Percentiles rank a stretch among this genome's conserved stretches.
These are phyloP conservation scores for Tricholoma saponaceum DNA, from an alignment of 768 basidiomycete species.

Conservation along the genomic window DNA sequence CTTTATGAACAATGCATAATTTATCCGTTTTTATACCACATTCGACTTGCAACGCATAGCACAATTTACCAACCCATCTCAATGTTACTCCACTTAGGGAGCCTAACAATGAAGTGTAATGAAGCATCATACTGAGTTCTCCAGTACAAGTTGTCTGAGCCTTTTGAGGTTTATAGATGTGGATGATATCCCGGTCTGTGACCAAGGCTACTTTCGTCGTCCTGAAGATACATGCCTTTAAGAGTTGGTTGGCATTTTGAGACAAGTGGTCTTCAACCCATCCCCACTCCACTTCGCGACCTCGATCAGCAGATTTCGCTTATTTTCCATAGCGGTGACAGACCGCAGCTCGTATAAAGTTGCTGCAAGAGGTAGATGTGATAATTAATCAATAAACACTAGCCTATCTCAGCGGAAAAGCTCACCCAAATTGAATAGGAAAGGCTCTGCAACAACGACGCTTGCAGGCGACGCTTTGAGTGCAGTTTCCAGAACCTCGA, in stretches of 20 bases:
- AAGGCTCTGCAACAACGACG: slow-evolving; percentile 75
- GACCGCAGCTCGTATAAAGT: slow-evolving; percentile 83
- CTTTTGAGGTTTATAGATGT: no score
- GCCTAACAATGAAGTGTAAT: neutral
- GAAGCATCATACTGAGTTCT: no score
- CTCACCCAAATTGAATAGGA: slow-evolving; percentile 78
- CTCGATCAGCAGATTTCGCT: slow-evolving; percentile 66
- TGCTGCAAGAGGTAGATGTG: slow-evolving; percentile 35
- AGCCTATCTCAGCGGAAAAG: neutral
- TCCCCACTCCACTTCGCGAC: slow-evolving; percentile 87
- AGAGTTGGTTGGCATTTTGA: slow-evolving; percentile 68
- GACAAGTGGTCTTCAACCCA: slow-evolving; percentile 68
- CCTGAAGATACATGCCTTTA: neutral
- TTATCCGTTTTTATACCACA: neutral
- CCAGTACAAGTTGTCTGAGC: no score
- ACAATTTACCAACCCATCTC: neutral
- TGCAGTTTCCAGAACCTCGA: slow-evolving; percentile 62
- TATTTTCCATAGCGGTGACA: slow-evolving; percentile 67
- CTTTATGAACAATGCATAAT: neutral
- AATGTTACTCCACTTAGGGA: neutral
- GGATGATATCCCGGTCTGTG: no score
- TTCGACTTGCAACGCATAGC: neutral
- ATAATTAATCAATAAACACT: slow-evolving; percentile 19
- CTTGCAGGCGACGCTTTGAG: slow-evolving; percentile 62
- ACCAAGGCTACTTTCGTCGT: no score